phyloP scores from a whole-genome alignment of 495 filamentous ascomycete genomes.

The Delitschia confertaspora region DNA sequence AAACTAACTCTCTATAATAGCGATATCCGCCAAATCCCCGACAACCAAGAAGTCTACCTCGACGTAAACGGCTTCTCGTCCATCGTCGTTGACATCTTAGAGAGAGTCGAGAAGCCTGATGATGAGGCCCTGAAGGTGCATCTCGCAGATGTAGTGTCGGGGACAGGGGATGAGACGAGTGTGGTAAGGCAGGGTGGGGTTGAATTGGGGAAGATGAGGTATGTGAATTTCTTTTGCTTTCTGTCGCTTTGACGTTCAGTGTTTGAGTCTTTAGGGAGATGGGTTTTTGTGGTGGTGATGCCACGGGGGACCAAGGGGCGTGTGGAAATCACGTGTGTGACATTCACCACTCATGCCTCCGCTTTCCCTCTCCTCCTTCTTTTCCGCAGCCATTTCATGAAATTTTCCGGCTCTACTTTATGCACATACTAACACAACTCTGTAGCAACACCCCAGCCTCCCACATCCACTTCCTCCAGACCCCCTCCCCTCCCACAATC shows the following conservation, averaged over 20 bases:
- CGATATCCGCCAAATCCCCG: slow-evolving; percentile 77
- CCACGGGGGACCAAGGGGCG: too few species aligned
- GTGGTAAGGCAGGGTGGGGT: slow-evolving; percentile 42
- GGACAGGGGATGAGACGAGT: slow-evolving; percentile 34
- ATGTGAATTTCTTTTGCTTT: slow-evolving; percentile 32
- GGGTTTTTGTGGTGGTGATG: too few species aligned
- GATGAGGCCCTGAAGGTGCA: slow-evolving; percentile 67
- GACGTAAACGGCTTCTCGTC: slow-evolving; percentile 65
- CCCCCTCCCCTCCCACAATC: slow-evolving; percentile 3
- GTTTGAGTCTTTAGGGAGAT: slow-evolving; percentile 42
- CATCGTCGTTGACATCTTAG: slow-evolving; percentile 81
- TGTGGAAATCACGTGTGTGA: background rate
- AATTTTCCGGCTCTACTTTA: too few species aligned
- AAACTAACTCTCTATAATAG: slow-evolving; percentile 37
- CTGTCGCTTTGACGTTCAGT: slow-evolving; percentile 13
- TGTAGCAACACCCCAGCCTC: slow-evolving; percentile 9
- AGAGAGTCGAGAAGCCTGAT: slow-evolving; percentile 53
- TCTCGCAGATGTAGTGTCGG: slow-evolving; percentile 60
- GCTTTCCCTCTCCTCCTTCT: background rate
- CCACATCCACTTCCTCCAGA: slow-evolving; percentile 12
- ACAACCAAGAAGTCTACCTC: slow-evolving; percentile 91
- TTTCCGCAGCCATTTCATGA: background rate
- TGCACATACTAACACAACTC: too few species aligned
- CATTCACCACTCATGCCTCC: background rate
- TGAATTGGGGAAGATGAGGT: slow-evolving; percentile 29